Base-by-base conservation (phyloP, 202 grass and related monocot species). In the Musa balbisiana region DNA sequence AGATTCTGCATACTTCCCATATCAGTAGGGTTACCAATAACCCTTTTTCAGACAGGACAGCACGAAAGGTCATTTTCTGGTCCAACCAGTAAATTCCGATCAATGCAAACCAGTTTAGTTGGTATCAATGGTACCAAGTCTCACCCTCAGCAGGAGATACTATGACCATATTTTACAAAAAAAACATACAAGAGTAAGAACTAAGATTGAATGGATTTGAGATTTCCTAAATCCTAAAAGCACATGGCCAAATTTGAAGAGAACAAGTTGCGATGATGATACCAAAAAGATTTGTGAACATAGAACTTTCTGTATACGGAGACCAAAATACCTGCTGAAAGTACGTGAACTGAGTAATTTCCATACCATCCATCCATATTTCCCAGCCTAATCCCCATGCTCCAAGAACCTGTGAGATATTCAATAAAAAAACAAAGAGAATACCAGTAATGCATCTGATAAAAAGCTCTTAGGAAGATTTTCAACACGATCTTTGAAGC, bases 321-420 rank as follows among this genome's bases (percentile, higher is more conserved):
- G 33, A 19, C 33, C 21, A 65, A 65, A 16, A 19, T 23, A 97
- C 94, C 94, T 97, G 94, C 76, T 97, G 94, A 85, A 97, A 97
- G 84, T 97, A 97, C 83, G 94, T 97, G 86, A 97, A 97, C 13
- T 97, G 94, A 24, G 94, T 97, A 53, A 97, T 97, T 79, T 97
- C 94, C 94, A 97, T 93, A 59, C 94, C 94, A 81, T 93, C 90
- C 88, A 97, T 93, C 94, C 94, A 97, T 85, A 97, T 86, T 76
- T 97, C 94, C 94, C 94, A 97, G 43, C 94, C 94, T 62, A 97
- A 81, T 79, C 94, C 94, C 94, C 94, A 97, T 69, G 90, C 94
- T 77, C 94, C 90, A 79, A 97, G 94, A 84, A 97, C 94, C 94
- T 97, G 50, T 55, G 22, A 76, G 75, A 12, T 55, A 0, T 70